phyloP scores from a whole-genome alignment of 306 rosid genomes.

The Quercus rubra region DNA sequence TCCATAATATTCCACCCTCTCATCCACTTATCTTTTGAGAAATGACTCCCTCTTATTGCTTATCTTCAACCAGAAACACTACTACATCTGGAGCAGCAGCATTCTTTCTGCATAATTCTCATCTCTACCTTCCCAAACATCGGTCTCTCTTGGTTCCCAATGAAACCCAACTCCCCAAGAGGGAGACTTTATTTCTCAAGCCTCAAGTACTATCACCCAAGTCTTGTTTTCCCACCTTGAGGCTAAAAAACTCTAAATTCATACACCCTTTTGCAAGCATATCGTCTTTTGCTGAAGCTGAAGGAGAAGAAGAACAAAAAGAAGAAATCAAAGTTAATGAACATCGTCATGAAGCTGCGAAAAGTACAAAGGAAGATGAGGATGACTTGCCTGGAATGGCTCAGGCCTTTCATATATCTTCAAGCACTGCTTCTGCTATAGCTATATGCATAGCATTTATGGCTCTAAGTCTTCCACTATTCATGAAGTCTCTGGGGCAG shows the following conservation, averaged over 20 bases:
- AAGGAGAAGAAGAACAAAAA: slow-evolving; percentile 35
- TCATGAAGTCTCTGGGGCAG: slow-evolving; percentile 71
- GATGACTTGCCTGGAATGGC: slow-evolving; percentile 53
- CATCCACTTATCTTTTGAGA: slow-evolving; percentile 2
- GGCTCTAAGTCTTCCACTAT: slow-evolving; percentile 60
- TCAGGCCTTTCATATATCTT: slow-evolving; percentile 63
- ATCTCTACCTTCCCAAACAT: slow-evolving; percentile 19
- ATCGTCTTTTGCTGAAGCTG: slow-evolving; percentile 77
- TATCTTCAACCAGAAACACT: slow-evolving; percentile 48
- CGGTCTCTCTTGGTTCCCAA: slow-evolving; percentile 17
- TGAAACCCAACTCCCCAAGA: slow-evolving; percentile 20
- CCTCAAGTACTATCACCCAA: slow-evolving; percentile 18
- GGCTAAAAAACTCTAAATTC: slow-evolving; percentile 32
- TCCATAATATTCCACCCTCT: slow-evolving; percentile 6
- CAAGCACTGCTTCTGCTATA: slow-evolving; percentile 60
- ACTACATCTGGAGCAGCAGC: slow-evolving; percentile 12
- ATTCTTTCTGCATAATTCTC: slow-evolving; percentile 27
- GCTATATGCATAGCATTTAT: slow-evolving; percentile 62
- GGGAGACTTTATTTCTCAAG: slow-evolving; percentile 18
- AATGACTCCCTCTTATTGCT: slow-evolving; percentile 61
- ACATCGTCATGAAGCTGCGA: slow-evolving; percentile 16
- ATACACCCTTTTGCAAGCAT: slow-evolving; percentile 58
- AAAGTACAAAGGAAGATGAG: neutral
- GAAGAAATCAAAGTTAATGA: slow-evolving; percentile 19
- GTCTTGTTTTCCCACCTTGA: slow-evolving; percentile 18